Base-by-base conservation (phyloP, 208 protist genomes). In the Wallacemonas sp. region DNA sequence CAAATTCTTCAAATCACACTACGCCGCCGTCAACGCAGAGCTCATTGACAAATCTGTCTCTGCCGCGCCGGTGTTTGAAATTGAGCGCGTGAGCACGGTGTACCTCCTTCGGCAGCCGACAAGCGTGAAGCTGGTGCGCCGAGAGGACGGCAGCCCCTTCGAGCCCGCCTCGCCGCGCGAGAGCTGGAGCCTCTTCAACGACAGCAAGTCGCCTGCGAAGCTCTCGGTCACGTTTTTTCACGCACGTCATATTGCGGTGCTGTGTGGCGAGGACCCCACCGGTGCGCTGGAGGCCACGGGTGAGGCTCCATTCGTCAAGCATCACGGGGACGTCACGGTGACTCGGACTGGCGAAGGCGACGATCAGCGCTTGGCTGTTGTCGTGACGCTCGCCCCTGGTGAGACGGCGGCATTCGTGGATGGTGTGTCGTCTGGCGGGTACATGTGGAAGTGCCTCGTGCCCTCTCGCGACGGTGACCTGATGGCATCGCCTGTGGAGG, bases 401-500 rank as follows among this genome's bases (percentile, higher is more conserved):
- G 46, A 70, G 44, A 80, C 74, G 5, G 57, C 75, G 9, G 30
- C 74, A 0, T 75, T 80, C 24, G 68, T 80, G 29, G 74, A 80
- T 46, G 74, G 74, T 0, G 60, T 66, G 24, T 69, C 26, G 52
- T 2, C 74, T 33, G 73, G 61, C 30, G 74, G 74, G 29, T 80
- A 66, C 65, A 80, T 80, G 68, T 80, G 71, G 64, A 80, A 72
- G 69, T 80, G 74, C 58, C 12, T 58, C 11, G 69, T 80, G n/a
- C 12, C 64, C 27, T 58, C 52, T 2, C 24, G 29, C 4, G 52
- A 38, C 8, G 52, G 52, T 2, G 52, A 58, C 8, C 29, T 58
- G 12, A 58, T 58, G 30, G 24, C 52, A 5, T 41, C 52, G 2
- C 52, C 52, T 8, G 24, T 58, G 11, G 52, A 58, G 30, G n/a